These are phyloP conservation scores for Lodderomyces theae DNA, from an alignment of 1,139 yeast genomes.

Conservation along the genomic window DNA sequence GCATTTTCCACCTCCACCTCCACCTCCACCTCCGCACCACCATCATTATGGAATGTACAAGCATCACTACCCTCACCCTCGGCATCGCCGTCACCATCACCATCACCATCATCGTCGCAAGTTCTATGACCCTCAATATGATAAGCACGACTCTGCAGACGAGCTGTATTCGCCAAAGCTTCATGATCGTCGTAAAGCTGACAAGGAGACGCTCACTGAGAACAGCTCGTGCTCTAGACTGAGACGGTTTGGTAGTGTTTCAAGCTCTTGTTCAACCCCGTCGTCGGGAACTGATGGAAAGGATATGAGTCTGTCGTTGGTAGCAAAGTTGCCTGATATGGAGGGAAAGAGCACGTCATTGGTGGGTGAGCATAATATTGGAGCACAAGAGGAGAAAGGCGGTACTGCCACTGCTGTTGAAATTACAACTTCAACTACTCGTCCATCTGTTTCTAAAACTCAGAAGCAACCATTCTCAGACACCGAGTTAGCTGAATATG, in stretches of 20 bases:
- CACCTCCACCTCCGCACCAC: constrained; percentile 4
- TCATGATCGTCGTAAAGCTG: background rate
- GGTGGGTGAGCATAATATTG: background rate
- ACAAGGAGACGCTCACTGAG: background rate
- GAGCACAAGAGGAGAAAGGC: background rate
- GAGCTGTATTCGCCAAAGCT: background rate
- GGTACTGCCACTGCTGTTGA: too few species aligned
- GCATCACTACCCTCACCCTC: constrained; percentile 4
- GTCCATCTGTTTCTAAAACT: background rate
- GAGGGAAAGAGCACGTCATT: background rate
- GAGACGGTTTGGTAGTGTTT: background rate
- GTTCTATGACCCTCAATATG: constrained; percentile 6
- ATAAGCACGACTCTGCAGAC: background rate
- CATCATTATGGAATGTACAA: constrained; percentile 3
- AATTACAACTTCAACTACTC: background rate
- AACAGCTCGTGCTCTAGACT: background rate
- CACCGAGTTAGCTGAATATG: constrained; percentile 19
- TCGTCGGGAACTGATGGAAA: background rate
- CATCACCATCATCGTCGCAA: constrained; percentile 7
- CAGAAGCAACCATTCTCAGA: constrained; percentile 10
- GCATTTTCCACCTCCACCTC: constrained; percentile 6
- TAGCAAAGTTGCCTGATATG: background rate
- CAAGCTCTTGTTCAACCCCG: constrained; percentile 1
- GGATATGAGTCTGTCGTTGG: background rate
- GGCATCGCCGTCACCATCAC: constrained; percentile 6